Base-by-base conservation (phyloP, 805 yeast genomes). In the Saccharomycopsis malanga region DNA sequence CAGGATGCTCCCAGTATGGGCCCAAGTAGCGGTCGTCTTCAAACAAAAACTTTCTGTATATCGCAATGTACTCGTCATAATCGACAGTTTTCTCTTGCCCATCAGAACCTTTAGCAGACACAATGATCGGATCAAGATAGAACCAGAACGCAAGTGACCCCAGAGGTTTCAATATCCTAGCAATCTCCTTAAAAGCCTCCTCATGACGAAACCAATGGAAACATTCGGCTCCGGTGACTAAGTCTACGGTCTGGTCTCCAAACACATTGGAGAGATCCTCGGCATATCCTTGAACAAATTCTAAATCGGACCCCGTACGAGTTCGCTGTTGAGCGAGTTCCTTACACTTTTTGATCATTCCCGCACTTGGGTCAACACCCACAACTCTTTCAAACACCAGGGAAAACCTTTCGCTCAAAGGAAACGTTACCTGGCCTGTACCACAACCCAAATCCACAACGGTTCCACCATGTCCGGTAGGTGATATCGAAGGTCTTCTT, bases 1-100 rank as follows among this genome's bases (percentile, higher is more conserved):
- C 97, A 0, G 95, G 93, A 55, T 82, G 83, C 56, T 86, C 84
- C 97, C 97, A 89, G 58, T 77, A 77, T 0, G 80, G 79, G 0
- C 89, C 89, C 40, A 83, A 60, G 38, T 58, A 65, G 2, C 61
- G 58, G 0, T 73, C 61, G 36, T 74, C 76, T 6, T 63, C 71
- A 54, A 79, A 79, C 9, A 74, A 67, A 55, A 73, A 76, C 24
- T 78, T 73, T 24, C 64, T 56, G 42, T 77, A 71, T 4, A 82
- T 60, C 22, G n/a, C 18, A 9, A 25, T 21, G 27, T 46, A 46
- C 22, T 34, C 36, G 6, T 20, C 27, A 7, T 15, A 67, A 12
- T 27, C 30, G 12, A 27, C 30, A 12, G 12, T 9, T 12, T 27
- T 27, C 36, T 37, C 61, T 56, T 72, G 68, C 0, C 77, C 81